Evolutionary conservation across 1,284 basidiomycete genomes (phyloP).

Genomic region (Marasmius fiardii): DNA sequence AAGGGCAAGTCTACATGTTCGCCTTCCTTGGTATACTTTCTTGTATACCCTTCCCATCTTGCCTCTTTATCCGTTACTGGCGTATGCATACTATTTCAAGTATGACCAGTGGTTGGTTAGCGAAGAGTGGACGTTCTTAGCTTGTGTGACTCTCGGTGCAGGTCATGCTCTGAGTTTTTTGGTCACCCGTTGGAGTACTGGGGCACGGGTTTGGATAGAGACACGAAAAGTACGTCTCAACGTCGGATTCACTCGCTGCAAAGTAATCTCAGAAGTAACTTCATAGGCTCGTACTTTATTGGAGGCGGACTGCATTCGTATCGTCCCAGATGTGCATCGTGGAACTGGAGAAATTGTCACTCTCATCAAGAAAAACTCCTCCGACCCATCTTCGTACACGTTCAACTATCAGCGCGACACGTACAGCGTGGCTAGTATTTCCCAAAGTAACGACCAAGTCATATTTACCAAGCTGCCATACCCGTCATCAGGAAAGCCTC

Average conservation of each 20-base stretch:
- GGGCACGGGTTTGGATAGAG: constrained; percentile 77
- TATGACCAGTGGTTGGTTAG: constrained; percentile 92
- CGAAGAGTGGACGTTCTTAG: constrained; percentile 96
- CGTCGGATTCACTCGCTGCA: constrained; percentile 2
- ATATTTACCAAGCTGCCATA: constrained; percentile 87
- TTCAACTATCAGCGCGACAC: constrained; percentile 98
- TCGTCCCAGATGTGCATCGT: constrained; percentile 83
- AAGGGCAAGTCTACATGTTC: constrained; percentile 75
- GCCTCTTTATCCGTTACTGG: constrained; percentile 84
- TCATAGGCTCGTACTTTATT: constrained; percentile 64
- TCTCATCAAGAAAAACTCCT: constrained; percentile 60
- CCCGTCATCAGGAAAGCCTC: constrained; percentile 76
- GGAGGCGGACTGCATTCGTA: constrained; percentile 79
- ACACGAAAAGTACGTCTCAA: constrained; percentile 54
- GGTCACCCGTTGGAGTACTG: constrained; percentile 87
- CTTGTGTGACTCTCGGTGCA: constrained; percentile 80
- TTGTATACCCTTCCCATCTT: constrained; percentile 87
- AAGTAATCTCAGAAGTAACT: constrained; percentile 1
- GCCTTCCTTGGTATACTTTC: constrained; percentile 75
- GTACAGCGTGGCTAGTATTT: constrained; percentile 69
- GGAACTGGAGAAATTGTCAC: constrained; percentile 91
- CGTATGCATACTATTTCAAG: constrained; percentile 87
- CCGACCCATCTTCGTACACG: constrained; percentile 64
- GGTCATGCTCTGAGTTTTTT: constrained; percentile 94
- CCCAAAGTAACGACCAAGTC: constrained; percentile 34